Percentiles rank a stretch among this genome's conserved stretches.
Evolutionary conservation across 345 rosid genomes (phyloP).

Genomic region (Ailanthus altissimus): DNA sequence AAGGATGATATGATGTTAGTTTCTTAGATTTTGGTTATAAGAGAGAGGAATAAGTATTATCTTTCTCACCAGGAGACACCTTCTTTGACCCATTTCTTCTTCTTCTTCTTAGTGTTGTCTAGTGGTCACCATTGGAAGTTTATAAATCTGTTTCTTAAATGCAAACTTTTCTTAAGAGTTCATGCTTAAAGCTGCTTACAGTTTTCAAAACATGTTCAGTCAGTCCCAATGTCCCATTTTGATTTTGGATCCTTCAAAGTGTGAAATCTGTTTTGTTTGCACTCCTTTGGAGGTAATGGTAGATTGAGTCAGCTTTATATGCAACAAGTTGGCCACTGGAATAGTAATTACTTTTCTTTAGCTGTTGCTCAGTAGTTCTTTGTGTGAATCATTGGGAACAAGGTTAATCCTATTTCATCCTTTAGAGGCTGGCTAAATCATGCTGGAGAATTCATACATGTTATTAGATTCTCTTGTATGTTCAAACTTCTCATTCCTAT

Average conservation of each 20-base stretch:
- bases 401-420: not conserved
- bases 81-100: not conserved
- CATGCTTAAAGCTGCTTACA: not conserved
- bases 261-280: not conserved
- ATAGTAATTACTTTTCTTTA: not conserved
- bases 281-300: not conserved
- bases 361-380: not conserved
- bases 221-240: not conserved
- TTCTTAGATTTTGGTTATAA: not conserved
- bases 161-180: not conserved
- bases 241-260: not conserved
- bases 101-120: not conserved
- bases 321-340: not conserved
- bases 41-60: not conserved
- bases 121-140: not conserved
- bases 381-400: not conserved
- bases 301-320: not conserved
- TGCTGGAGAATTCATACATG: not conserved
- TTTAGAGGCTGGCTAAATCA: not conserved
- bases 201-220: slow-evolving; percentile 5
- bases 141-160: not conserved
- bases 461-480: not conserved
- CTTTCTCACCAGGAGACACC: not conserved
- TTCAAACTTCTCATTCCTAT: not conserved
- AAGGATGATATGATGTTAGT: not conserved